These are phyloP conservation scores for Aspergillus floridensis DNA, from an alignment of 2,329 filamentous ascomycete genomes.

Conservation along the genomic window DNA sequence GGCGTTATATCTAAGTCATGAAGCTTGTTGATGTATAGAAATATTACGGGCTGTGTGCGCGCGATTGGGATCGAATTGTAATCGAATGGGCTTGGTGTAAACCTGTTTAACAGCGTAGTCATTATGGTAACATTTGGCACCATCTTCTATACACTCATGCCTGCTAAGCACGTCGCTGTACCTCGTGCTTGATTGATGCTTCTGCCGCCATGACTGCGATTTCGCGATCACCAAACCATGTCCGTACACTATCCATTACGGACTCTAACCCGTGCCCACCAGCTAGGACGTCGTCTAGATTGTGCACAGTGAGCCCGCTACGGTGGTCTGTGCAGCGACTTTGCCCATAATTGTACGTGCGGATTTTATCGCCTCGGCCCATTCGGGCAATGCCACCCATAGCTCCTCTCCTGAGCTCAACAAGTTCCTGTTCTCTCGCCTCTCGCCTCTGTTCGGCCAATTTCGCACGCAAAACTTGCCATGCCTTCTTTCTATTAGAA, in stretches of 20 bases:
- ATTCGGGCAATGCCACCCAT: slow-evolving; percentile 74
- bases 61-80: background rate
- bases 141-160: slow-evolving; percentile 13
- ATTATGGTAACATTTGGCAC: background rate
- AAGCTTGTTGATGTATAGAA: background rate
- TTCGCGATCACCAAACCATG: slow-evolving; percentile 73
- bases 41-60: background rate
- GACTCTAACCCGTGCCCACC: slow-evolving; percentile 70
- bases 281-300: slow-evolving; percentile 74
- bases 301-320: slow-evolving; percentile 74
- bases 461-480: slow-evolving; percentile 77
- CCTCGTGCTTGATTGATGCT: slow-evolving; percentile 51
- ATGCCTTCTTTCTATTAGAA: slow-evolving; percentile 82
- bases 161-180: slow-evolving; percentile 6
- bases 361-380: slow-evolving; percentile 87
- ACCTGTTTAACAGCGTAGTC: background rate
- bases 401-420: slow-evolving; percentile 71
- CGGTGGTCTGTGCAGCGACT: slow-evolving; percentile 87
- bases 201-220: slow-evolving; percentile 67
- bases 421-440: slow-evolving; percentile 76
- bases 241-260: slow-evolving; percentile 73
- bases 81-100: background rate
- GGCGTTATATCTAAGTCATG: slow-evolving; percentile 67
- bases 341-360: slow-evolving; percentile 81
- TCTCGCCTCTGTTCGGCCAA: slow-evolving; percentile 78